These are phyloP conservation scores for Quercus bicolor DNA, from an alignment of 306 rosid species.

Conservation along the genomic window DNA sequence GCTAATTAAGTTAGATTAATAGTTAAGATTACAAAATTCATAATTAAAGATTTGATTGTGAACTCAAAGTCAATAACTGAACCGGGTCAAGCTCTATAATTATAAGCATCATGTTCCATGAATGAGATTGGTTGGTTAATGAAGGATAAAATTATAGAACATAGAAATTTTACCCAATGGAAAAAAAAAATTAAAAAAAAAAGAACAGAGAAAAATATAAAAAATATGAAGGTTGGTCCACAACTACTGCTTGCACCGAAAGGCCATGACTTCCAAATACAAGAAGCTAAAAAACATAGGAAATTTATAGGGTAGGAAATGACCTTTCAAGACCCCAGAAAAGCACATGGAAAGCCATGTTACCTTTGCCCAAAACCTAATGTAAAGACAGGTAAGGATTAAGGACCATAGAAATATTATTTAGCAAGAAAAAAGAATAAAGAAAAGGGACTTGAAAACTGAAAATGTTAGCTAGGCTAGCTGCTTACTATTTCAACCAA, in stretches of 20 bases:
- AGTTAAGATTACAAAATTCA: not conserved
- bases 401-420: no score
- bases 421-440: no score
- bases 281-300: not conserved
- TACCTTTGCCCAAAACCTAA: constrained; percentile 8
- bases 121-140: constrained; percentile 27
- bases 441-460: no score
- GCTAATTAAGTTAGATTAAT: not conserved
- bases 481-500: no score
- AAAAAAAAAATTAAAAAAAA: no score
- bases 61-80: not conserved
- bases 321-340: not conserved
- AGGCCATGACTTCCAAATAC: not conserved
- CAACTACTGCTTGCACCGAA: constrained; percentile 11
- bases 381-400: not conserved
- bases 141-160: constrained; percentile 21
- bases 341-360: constrained; percentile 43
- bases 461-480: not conserved
- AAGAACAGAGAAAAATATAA: not conserved
- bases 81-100: constrained; percentile 24
- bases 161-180: no score
- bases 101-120: constrained; percentile 58
- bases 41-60: constrained; percentile 17
- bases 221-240: constrained; percentile 33
- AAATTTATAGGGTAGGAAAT: constrained; percentile 13